A percentile compares a stretch with the other conserved stretches of the same genome.
These are phyloP conservation scores for Nothophaeocryptopus gaeumannii DNA, from an alignment of 2,329 filamentous ascomycete species.

Conservation along the genomic window DNA sequence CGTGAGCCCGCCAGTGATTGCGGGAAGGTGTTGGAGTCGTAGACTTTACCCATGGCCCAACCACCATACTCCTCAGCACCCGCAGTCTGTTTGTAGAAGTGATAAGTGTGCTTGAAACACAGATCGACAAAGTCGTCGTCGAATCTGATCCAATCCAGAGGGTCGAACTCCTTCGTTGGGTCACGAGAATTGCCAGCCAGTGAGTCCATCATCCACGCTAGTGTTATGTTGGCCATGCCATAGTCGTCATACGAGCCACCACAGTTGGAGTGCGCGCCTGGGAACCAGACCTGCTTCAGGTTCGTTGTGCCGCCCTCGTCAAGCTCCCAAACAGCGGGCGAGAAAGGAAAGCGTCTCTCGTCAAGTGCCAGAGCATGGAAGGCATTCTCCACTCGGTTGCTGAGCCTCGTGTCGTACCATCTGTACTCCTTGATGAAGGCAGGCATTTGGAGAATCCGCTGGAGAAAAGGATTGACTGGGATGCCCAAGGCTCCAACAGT, in stretches of 20 bases:
- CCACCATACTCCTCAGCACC: slow-evolving; percentile 22
- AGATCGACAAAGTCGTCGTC: slow-evolving; percentile 33
- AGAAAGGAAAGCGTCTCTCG: slow-evolving; percentile 51
- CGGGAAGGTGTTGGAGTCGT: slow-evolving; percentile 36
- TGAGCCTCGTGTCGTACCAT: slow-evolving; percentile 37
- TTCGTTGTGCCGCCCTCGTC: slow-evolving; percentile 30
- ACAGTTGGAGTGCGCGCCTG: slow-evolving; percentile 53
- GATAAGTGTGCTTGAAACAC: slow-evolving; percentile 28
- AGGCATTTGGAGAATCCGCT: slow-evolving; percentile 31
- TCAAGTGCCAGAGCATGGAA: slow-evolving; percentile 57
- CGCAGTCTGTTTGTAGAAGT: slow-evolving; percentile 21
- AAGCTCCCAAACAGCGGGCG: slow-evolving; percentile 50
- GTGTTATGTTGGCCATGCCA: slow-evolving; percentile 38
- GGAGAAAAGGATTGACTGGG: slow-evolving; percentile 34
- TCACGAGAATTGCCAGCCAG: slow-evolving; percentile 32
- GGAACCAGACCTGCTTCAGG: slow-evolving; percentile 56
- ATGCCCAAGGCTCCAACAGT: slow-evolving; percentile 45
- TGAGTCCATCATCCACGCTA: slow-evolving; percentile 46
- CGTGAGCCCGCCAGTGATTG: slow-evolving; percentile 30
- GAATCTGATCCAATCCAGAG: slow-evolving; percentile 37
- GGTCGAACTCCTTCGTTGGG: slow-evolving; percentile 23
- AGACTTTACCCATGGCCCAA: slow-evolving; percentile 36
- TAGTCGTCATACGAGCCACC: slow-evolving; percentile 46
- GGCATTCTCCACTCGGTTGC: slow-evolving; percentile 48
- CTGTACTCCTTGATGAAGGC: slow-evolving; percentile 33